Conservation (phyloP, 495 filamentous ascomycete genomes). For the Aspergillus coremiiformis region DNA sequence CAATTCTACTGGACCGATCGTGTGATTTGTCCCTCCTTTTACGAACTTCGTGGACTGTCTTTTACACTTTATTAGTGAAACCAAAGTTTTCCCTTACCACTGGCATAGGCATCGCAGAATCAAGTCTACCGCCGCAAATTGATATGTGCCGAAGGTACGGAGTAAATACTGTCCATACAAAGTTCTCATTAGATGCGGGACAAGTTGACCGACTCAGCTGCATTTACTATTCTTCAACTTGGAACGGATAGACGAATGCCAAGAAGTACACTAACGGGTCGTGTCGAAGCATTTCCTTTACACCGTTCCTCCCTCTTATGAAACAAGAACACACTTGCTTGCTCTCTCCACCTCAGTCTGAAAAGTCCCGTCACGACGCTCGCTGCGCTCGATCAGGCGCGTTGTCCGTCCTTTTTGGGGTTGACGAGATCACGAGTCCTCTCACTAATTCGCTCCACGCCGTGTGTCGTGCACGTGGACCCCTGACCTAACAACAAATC, state of each 20-base stretch:
- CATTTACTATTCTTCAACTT: too few species aligned
- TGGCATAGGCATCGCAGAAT: background rate
- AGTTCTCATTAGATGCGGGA: constrained; percentile 2
- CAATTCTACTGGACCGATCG: background rate
- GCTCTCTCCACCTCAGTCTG: background rate
- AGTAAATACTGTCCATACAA: too few species aligned
- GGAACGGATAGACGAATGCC: too few species aligned
- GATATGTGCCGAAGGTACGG: background rate
- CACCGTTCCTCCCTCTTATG: background rate
- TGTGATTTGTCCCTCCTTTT: background rate
- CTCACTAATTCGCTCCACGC: constrained; percentile 3
- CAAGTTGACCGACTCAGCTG: background rate
- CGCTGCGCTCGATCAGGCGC: background rate
- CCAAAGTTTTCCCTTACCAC: background rate
- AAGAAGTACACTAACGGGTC: constrained; percentile 14
- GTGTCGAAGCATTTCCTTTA: constrained; percentile 8
- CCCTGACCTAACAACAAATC: constrained; percentile 24
- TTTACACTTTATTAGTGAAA: background rate
- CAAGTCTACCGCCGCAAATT: background rate
- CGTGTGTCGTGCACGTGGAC: constrained; percentile 23
- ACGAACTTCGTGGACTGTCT: background rate
- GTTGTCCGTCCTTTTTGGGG: background rate
- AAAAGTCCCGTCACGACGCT: background rate
- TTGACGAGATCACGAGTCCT: constrained; percentile 3
- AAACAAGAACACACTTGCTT: background rate